These are phyloP conservation scores for Monilinia vaccinii-corymbosi DNA, from an alignment of 2,329 filamentous ascomycete species.

Conservation along the genomic window DNA sequence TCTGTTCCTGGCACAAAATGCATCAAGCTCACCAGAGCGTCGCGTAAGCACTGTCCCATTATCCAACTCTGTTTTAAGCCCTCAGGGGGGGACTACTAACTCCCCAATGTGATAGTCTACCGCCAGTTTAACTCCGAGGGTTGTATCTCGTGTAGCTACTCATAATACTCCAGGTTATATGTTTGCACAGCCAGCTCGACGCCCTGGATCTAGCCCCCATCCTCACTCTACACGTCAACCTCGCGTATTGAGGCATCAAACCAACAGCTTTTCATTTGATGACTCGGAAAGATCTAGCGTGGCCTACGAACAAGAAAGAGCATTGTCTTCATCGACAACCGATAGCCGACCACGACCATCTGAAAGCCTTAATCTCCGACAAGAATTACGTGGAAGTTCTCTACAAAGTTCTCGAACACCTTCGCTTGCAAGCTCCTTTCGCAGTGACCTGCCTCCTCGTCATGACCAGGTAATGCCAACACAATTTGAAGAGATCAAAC, in stretches of 20 bases:
- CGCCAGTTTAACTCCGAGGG: slow-evolving; percentile 21
- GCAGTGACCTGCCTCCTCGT: not conserved
- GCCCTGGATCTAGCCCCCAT: slow-evolving; percentile 17
- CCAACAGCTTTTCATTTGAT: slow-evolving; percentile 30
- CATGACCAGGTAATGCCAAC: no score
- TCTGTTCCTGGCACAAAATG: slow-evolving; percentile 27
- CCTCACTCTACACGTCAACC: slow-evolving; percentile 8
- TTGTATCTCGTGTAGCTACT: slow-evolving; percentile 19
- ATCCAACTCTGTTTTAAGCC: not conserved
- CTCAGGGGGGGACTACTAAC: not conserved
- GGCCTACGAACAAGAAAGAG: slow-evolving; percentile 25
- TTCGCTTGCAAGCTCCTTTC: slow-evolving; percentile 8
- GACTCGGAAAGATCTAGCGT: slow-evolving; percentile 27
- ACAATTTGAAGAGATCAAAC: not conserved
- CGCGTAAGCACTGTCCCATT: not conserved
- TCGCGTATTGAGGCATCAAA: slow-evolving; percentile 29
- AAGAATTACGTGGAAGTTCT: slow-evolving; percentile 24
- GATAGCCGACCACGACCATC: slow-evolving; percentile 12
- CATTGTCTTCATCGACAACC: slow-evolving; percentile 18
- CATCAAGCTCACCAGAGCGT: slow-evolving; percentile 27
- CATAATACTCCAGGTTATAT: slow-evolving; percentile 26
- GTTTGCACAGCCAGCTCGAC: slow-evolving; percentile 27
- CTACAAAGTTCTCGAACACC: slow-evolving; percentile 18
- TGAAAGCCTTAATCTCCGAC: slow-evolving; percentile 18
- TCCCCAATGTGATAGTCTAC: slow-evolving; percentile 7